A percentile compares a stretch with the other conserved stretches of the same genome.
Conservation (phyloP, 345 rosid species). For the Camelina laxa region DNA sequence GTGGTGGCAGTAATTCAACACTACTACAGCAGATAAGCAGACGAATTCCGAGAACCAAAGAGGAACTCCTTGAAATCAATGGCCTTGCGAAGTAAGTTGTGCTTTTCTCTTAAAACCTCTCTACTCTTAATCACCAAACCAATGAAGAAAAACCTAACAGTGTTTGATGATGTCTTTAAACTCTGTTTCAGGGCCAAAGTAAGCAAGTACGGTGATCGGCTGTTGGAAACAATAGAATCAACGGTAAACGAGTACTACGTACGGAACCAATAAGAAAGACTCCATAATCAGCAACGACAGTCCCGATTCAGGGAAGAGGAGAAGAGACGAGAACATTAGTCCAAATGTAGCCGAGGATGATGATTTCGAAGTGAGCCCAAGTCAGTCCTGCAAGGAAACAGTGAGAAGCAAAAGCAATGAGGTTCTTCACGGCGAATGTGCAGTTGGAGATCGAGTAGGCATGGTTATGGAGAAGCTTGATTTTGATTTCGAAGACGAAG, state of each 20-base stretch:
- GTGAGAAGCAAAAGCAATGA: slow-evolving; percentile 40
- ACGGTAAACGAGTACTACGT: slow-evolving; percentile 63
- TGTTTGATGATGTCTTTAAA: slow-evolving; percentile 3
- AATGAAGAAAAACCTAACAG: slow-evolving; percentile 13
- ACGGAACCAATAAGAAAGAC: slow-evolving; percentile 54
- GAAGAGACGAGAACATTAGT: slow-evolving; percentile 61
- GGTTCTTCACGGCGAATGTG: slow-evolving; percentile 17
- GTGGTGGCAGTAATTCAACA: slow-evolving; percentile 68
- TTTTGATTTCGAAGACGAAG: slow-evolving; percentile 34
- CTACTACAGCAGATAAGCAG: slow-evolving; percentile 74
- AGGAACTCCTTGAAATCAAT: slow-evolving; percentile 87
- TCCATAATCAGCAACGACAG: slow-evolving; percentile 65
- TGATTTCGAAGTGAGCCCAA: slow-evolving; percentile 67
- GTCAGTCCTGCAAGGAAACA: slow-evolving; percentile 67
- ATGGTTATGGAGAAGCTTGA: slow-evolving; percentile 41
- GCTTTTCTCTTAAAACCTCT: slow-evolving; percentile 22
- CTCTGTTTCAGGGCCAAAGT: slow-evolving; percentile 69
- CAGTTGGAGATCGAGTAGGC: slow-evolving; percentile 17
- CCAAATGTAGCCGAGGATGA: slow-evolving; percentile 49
- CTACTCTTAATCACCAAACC: neutral
- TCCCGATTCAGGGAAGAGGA: slow-evolving; percentile 69
- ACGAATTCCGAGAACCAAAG: slow-evolving; percentile 81
- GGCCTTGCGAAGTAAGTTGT: slow-evolving; percentile 94
- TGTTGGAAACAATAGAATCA: slow-evolving; percentile 82
- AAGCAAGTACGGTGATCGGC: slow-evolving; percentile 73